Evolutionary conservation across 441 rosid genomes (phyloP), one percentile per base, ranked within the genome.

Genomic region (Biscutella auriculata): DNA sequence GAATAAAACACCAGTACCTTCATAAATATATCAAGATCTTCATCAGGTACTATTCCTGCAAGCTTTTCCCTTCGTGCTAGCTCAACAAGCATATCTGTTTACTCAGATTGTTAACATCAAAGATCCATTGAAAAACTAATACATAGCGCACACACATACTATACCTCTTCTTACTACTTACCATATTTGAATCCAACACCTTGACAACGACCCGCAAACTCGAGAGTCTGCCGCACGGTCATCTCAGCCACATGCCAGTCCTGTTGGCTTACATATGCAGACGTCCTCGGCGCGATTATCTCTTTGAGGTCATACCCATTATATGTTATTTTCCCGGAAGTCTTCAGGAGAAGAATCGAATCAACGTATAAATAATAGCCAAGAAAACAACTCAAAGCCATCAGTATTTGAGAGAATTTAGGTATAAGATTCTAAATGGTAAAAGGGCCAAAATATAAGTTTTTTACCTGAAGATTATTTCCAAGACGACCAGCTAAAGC

Each of bases 21-120:
- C 95, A 93, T 87, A 73, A 93, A 89, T 68, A 93, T 85, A 65
- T 93, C 99, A 62, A 93, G 99, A 76, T 93, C 99, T 75, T 85
- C 99, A 76, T 93, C 95, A 53, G 99, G 97, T 68, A 85, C 85
- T 60, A 93, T 89, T 58, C 93, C 96, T 30, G 93, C 84, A 42
- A 78, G 62, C 80, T 93, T 93, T 67, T 93, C 99, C 60, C 97
- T 87, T 72, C 99, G 79, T 58, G 96, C 82, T 68, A 93, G 87
- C 73, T 93, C 99, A 76, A 73, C 17, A 37, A 93, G 83, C 99
- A 93, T 93, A 79, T 93, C 99, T 93, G 73, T 52, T n/a, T 35
- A 1, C 49, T 65, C 57, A 51, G 52, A 27, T 23, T 71, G 52
- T 23, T 50, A 14, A 46, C 30, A 28, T 47, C 42, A 80, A 71